Base-by-base conservation (phyloP, 2,329 filamentous ascomycete genomes). In the Arthrobotrys conoides region DNA sequence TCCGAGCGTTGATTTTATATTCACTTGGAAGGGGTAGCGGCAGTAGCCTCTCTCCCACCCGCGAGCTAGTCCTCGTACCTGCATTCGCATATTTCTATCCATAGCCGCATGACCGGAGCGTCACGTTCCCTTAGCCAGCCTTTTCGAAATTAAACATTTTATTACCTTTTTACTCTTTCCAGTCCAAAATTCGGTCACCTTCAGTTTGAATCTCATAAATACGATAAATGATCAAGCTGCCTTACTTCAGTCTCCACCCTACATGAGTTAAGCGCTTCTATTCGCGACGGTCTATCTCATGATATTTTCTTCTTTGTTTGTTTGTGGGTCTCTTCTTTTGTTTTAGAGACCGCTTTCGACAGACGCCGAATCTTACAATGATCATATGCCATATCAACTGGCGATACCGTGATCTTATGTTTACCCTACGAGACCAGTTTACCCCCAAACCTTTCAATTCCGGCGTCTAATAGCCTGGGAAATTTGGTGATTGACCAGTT, bases 1-100 rank as follows among this genome's bases (percentile, higher is more conserved):
- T 77, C 73, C 73, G 73, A 77, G 73, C 73, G 61, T 71, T 76
- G 41, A 49, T 59, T 20, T 77, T 71, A 48, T 63, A 18, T 48
- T 71, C 48, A 53, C 33, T 24, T 67, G 16, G 66, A 61, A n/a
- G 57, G 44, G 38, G 57, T 27, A 36, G 16, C 57, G 57, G 57
- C 20, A 61, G 48, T 67, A 67, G 67, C 65, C 63, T 75, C 55
- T 57, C 63, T 75, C 27, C 6, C 57, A 44, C 57, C 59, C 46
- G 65, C 64, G 66, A 51, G 73, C 49, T 27, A 36, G 59, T 20
- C 36, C 61, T 77, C 57, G 73, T 71, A 71, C 59, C 59, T 67
- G 73, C 67, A 49, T 49, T 63, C 67, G 59, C 61, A 71, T 18
- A 33, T 53, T 48, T 44, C 63, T 46, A 66, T 63, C 38, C 12